These are phyloP conservation scores for Candida pseudoviswanathii DNA, from an alignment of 1,139 yeast species.

Conservation along the genomic window DNA sequence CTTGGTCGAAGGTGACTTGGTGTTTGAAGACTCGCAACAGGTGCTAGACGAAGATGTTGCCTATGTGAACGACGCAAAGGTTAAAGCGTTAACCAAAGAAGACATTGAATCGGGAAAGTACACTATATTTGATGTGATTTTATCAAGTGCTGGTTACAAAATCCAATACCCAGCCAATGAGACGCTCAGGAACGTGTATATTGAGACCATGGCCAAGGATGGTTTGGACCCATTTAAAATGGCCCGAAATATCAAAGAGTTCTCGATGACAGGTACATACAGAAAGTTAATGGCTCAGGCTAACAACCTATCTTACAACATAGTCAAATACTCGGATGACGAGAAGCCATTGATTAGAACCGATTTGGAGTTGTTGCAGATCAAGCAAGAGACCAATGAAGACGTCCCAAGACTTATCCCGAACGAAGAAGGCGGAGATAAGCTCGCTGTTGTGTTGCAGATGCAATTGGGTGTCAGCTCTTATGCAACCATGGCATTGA, in stretches of 20 bases:
- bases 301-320: conserved; percentile 58
- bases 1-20: conserved; percentile 83
- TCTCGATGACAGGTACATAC: conserved; percentile 90
- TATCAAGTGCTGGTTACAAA: conserved; percentile 95
- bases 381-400: conserved; percentile 36
- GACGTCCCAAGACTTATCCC: conserved; percentile 27
- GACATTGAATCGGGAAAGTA: conserved; percentile 64
- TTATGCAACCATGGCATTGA: conserved; percentile 96
- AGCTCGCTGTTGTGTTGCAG: conserved; percentile 71
- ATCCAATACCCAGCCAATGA: conserved; percentile 77
- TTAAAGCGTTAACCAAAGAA: conserved; percentile 70
- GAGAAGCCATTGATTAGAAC: conserved; percentile 76
- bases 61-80: conserved; percentile 55
- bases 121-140: conserved; percentile 78
- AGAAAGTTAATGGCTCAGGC: conserved; percentile 77
- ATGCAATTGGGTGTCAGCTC: conserved; percentile 84
- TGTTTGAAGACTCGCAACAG: conserved; percentile 54
- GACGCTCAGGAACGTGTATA: conserved; percentile 61
- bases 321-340: conserved; percentile 62
- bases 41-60: conserved; percentile 67
- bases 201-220: conserved; percentile 75
- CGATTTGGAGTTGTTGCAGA: conserved; percentile 68
- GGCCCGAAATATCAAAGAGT: conserved; percentile 84
- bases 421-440: conserved; percentile 47
- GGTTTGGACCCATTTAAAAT: conserved; percentile 82